Evolutionary conservation across 1,139 yeast genomes (phyloP).

Genomic region (Candida tetrigidarum): DNA sequence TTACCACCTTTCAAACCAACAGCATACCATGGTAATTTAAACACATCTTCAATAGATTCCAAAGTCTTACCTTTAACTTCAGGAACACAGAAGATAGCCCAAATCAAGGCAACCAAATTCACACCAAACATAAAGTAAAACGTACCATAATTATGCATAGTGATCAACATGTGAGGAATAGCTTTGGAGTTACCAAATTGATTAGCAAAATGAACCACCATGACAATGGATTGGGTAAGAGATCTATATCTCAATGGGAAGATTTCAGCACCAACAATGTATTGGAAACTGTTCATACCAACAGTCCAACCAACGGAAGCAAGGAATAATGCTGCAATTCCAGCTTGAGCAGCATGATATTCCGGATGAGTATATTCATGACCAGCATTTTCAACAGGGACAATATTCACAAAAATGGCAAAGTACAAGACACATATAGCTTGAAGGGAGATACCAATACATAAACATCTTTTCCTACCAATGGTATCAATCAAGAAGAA

Average conservation of each 20-base stretch:
- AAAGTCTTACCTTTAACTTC: conserved; percentile 52
- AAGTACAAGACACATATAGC: conserved; percentile 31
- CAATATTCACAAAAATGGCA: conserved; percentile 46
- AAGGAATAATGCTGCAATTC: conserved; percentile 51
- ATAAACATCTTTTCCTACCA: conserved; percentile 40
- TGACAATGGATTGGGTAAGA: conserved; percentile 51
- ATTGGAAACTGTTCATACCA: conserved; percentile 62
- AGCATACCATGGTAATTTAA: conserved; percentile 51
- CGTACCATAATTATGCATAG: conserved; percentile 50
- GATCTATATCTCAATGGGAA: conserved; percentile 55
- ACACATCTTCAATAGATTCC: conserved; percentile 56
- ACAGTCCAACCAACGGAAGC: conserved; percentile 61
- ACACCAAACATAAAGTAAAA: conserved; percentile 53
- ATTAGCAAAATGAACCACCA: conserved; percentile 58
- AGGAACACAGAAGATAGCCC: conserved; percentile 57
- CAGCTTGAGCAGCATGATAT: conserved; percentile 45
- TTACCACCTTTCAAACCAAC: conserved; percentile 53
- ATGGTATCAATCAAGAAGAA: conserved; percentile 46
- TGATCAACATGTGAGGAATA: conserved; percentile 49
- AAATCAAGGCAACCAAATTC: conserved; percentile 37
- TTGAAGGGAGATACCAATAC: conserved; percentile 38
- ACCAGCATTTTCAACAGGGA: conserved; percentile 39
- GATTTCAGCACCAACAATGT: conserved; percentile 57
- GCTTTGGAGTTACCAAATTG: conserved; percentile 62
- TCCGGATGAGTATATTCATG: conserved; percentile 28